Evolutionary conservation across 2,329 filamentous ascomycete genomes (phyloP), one percentile per base, ranked within the genome.

Genomic region (Sporothrix pallida): DNA sequence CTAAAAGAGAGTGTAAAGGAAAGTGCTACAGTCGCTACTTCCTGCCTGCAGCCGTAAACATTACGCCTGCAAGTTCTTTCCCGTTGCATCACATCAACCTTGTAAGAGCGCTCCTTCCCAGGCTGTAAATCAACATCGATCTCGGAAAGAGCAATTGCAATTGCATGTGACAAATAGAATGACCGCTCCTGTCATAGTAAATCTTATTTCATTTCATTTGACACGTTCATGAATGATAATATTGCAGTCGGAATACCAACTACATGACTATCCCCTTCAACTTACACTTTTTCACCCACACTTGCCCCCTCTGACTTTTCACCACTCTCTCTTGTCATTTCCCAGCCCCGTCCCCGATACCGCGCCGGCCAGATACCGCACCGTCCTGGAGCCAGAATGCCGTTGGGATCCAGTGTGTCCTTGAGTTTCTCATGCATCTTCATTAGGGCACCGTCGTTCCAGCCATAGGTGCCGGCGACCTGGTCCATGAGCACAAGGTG

Each of bases 301-400:
- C 80, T 80, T 48, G 78, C 70, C 1, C 81, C 81, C 72, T 82
- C 79, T n/a, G 78, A 79, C 69, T 74, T 74, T 50, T 77, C 77
- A 6, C 79, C 79, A 52, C 77, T 80, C 26, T 77, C 79, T 56
- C 77, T 76, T 4, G 78, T 80, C 81, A 82, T 81, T 62, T 73
- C 74, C 74, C 74, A 75, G 2, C 73, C 74, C 3, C 52, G 37
- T 8, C 71, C 68, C 2, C 73, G 67, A 62, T 74, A 80, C 71
- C 74, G 76, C 72, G 76, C 78, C 0, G 81, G 80, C 84, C 83
- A 85, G 23, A 86, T 83, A 0, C 84, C 84, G 70, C 82, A 83
- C 75, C 83, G 83, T 0, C 85, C 85, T 0, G 84, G 84, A 3
- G 83, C 82, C 60, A 86, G 75, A 67, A 86, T 84, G 0, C 84